Evolutionary conservation across 371 early-diverging fungal genomes (phyloP), one percentile per base, ranked within the genome.

Genomic region (Smittium culicis): DNA sequence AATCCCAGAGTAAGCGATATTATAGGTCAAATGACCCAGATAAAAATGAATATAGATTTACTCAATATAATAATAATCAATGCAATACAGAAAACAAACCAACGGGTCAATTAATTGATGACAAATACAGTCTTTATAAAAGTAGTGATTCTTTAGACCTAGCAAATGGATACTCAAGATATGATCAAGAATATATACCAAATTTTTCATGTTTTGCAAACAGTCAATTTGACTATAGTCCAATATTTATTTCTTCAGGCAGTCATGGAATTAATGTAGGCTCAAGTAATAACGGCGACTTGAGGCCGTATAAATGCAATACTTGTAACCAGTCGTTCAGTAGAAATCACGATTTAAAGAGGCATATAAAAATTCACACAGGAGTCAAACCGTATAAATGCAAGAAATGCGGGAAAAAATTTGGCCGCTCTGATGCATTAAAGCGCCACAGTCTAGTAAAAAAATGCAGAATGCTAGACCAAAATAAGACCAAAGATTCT

Each of bases 281-380:
- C n/a, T n/a, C n/a, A n/a, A 5, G 20, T 11, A 11, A 5, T 45
- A 20, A 20, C 5, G 45, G 45, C 5, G 45, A 45, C 11, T 20
- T 45, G 5, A 80, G 88, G 58, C 91, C 91, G 0, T 92, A 88
- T 79, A 79, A 83, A 2, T 92, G 93, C 69, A 72, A 73, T 34
- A 77, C 80, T 1, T 92, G 93, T 71, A 70, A 79, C 35, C 82
- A 86, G 57, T 85, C 90, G 0, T 92, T 92, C 69, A 82, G 89
- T 66, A 81, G 93, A 45, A 90, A 92, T 68, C 92, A 92, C 68
- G 93, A 92, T 71, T 73, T 92, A 55, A 91, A 91, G 67, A 78
- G 93, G 17, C 93, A 92, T 69, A 80, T 85, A 66, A 88, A 89
- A 72, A 90, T 90, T 35, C 93, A 92, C 69, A 85, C 82, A n/a